Evolutionary conservation across 148 eudicot genomes (phyloP), one percentile per base, ranked within the genome.

Genomic region (Fagopyrum homotropicum): DNA sequence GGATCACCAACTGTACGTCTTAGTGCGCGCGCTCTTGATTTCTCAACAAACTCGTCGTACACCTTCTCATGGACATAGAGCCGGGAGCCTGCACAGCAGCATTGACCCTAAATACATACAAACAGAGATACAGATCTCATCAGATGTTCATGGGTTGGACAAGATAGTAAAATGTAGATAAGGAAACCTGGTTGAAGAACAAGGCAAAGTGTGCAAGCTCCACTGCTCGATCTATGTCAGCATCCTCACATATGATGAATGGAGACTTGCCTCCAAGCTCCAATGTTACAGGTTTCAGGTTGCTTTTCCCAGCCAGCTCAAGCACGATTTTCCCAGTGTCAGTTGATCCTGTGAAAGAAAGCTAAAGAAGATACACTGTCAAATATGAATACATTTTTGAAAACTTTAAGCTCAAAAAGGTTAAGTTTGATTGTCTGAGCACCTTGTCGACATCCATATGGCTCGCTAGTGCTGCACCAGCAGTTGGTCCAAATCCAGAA

Each of bases 51-150:
- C 71, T 95, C 96, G 80, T 95, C 96, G 45, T 95, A 86, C 22
- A 92, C 81, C 40, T 80, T 83, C 79, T 95, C 97, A 57, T 95
- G 99, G 48, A 95, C 99, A 66, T 54, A 95, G 43, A 96, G 92
- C 44, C 99, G 90, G 43, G 97, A 94, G 50, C 96, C 98, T 76
- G 98, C 98, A 84, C 93, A 87, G 57, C 98, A 94, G 75, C 98
- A 94, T 87, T 95, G 99, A 5, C 99, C 99, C 99, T 94, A 69
- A 10, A 74, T 45, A 49, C 30, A 73, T 51, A 19, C 50, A 44
- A 81, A 56, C 26, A 48, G 40, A 50, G 12, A 47, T 10, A 40
- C 45, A 68, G 40, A 40, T 12, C 47, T 29, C 68, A 45, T 1
- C 8, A 69, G 26, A 43, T 15, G 48, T 43, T 45, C 16, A 49